Evolutionary conservation across 176 grass and related monocot genomes (phyloP).

Genomic region (Puccinellia tenuiflora): DNA sequence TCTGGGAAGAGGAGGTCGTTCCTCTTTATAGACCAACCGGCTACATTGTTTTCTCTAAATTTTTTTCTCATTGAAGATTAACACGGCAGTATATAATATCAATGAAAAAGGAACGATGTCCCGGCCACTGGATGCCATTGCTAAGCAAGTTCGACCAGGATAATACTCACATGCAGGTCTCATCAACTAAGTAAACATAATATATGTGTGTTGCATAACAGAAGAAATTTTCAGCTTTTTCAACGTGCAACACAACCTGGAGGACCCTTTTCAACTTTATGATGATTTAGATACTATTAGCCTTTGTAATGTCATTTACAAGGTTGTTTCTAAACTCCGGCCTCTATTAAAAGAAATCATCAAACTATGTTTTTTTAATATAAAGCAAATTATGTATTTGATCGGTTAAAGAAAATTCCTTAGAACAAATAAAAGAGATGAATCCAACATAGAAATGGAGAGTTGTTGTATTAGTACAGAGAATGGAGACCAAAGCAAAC

Average conservation of each 20-base stretch:
- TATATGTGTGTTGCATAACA: background rate
- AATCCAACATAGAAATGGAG: background rate
- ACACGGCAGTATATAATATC: background rate
- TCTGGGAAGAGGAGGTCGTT: background rate
- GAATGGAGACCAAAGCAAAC: background rate
- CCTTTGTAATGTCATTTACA: background rate
- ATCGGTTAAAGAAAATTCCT: background rate
- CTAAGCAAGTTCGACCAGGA: background rate
- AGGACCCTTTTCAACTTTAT: background rate
- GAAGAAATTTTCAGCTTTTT: background rate
- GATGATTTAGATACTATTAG: background rate
- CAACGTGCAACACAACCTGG: conserved; percentile 7
- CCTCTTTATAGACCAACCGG: background rate
- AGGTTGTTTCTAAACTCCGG: background rate
- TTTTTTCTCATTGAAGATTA: background rate
- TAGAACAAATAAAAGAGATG: background rate
- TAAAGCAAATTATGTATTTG: too few species aligned
- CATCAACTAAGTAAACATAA: background rate
- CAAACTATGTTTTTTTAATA: background rate
- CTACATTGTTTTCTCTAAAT: background rate
- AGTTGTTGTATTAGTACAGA: background rate
- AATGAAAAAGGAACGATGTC: background rate
- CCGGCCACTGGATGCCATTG: background rate
- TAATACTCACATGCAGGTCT: background rate
- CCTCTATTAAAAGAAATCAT: background rate